Percentiles rank a stretch among this genome's conserved stretches.
These are phyloP conservation scores for Trichoderma simmonsii DNA, from an alignment of 2,329 filamentous ascomycete species.

Conservation along the genomic window DNA sequence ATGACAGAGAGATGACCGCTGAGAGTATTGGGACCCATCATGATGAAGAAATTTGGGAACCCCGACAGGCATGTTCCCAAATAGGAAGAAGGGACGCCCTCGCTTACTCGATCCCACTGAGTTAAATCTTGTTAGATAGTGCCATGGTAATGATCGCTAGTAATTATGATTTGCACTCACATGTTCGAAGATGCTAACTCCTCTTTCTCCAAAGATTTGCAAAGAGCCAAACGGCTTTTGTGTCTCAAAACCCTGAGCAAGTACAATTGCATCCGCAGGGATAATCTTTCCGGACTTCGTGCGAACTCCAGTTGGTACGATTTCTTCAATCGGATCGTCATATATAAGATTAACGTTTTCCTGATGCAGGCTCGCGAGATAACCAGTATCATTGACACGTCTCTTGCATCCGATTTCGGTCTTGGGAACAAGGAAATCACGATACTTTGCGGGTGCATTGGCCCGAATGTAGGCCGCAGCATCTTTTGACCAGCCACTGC, in stretches of 20 bases:
- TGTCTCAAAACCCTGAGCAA: conserved; percentile 49
- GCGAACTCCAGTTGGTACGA: conserved; percentile 21
- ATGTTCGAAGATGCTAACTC: conserved; percentile 37
- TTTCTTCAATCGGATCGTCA: conserved; percentile 19
- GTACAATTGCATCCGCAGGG: conserved; percentile 38
- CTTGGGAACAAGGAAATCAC: conserved; percentile 31
- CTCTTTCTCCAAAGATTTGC: conserved; percentile 42
- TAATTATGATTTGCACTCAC: conserved; percentile 30
- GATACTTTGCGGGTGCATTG: conserved; percentile 29
- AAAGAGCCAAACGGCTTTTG: conserved; percentile 45
- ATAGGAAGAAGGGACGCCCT: conserved; percentile 38
- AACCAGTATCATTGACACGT: conserved; percentile 35
- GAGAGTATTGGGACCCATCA: conserved; percentile 35
- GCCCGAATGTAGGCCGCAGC: conserved; percentile 28
- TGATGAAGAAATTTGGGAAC: conserved; percentile 43
- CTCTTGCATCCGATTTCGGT: conserved; percentile 37
- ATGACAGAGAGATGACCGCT: conserved; percentile 50
- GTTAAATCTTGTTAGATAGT: background rate
- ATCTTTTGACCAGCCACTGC: conserved; percentile 21
- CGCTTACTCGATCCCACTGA: conserved; percentile 26
- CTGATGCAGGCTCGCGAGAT: conserved; percentile 29
- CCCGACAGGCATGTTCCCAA: conserved; percentile 46
- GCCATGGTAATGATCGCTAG: background rate
- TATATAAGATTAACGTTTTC: conserved; percentile 32
- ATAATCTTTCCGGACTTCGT: conserved; percentile 23